phyloP scores from a whole-genome alignment of 2,329 filamentous ascomycete species.

The Camillea tinctor region DNA sequence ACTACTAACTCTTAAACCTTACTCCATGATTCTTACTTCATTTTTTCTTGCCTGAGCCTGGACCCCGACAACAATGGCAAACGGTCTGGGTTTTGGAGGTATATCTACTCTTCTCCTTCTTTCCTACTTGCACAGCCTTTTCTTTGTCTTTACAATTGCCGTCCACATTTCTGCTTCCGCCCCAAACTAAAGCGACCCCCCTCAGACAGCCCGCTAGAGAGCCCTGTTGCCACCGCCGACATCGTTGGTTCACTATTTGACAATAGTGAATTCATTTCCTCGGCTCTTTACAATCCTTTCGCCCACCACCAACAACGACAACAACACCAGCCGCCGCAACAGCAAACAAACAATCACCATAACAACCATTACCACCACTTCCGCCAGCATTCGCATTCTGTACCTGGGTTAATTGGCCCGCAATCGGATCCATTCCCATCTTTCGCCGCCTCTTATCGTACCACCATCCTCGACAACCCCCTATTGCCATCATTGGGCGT shows the following conservation, averaged over 20 bases:
- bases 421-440: background rate
- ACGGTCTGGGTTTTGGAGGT: background rate
- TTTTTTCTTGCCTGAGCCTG: no score
- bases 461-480: background rate
- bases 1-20: no score
- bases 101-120: background rate
- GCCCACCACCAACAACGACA: background rate
- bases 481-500: background rate
- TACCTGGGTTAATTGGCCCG: background rate
- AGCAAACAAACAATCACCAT: no score
- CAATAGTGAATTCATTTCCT: background rate
- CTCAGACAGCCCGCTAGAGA: slow-evolving; percentile 10
- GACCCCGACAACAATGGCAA: background rate
- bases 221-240: slow-evolving; percentile 3
- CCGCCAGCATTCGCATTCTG: background rate
- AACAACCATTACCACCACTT: background rate
- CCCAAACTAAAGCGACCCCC: slow-evolving; percentile 12
- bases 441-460: background rate
- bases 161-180: background rate
- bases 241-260: slow-evolving; percentile 5
- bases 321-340: background rate
- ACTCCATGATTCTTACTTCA: no score
- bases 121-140: background rate
- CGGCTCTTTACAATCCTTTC: background rate
- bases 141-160: background rate